A percentile compares a stretch with the other conserved stretches of the same genome.
Evolutionary conservation across 1,284 basidiomycete species (phyloP).

Genomic region (Xanthoconium separans): DNA sequence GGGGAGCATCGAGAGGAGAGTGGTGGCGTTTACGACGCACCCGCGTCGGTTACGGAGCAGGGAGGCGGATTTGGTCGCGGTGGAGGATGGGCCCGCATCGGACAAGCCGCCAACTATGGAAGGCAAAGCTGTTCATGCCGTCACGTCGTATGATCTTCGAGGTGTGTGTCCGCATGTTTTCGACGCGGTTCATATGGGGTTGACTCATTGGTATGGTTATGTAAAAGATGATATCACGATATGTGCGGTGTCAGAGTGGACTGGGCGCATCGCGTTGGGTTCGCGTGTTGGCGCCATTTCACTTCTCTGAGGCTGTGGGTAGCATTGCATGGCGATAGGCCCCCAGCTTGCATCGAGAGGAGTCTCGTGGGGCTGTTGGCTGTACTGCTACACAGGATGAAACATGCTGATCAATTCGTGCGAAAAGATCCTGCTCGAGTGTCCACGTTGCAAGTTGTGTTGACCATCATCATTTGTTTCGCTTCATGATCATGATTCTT

Average conservation of each 20-base stretch:
- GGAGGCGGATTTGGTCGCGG: neutral
- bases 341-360: no score
- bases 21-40: constrained; percentile 28
- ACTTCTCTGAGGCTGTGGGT: constrained; percentile 12
- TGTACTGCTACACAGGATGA: no score
- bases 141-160: constrained; percentile 49
- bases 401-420: no score
- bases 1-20: constrained; percentile 32
- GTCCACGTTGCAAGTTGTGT: no score
- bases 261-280: constrained; percentile 25
- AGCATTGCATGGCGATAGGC: neutral
- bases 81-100: neutral
- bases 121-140: constrained; percentile 38
- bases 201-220: neutral
- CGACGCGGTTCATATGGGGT: neutral
- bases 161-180: constrained; percentile 32
- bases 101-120: constrained; percentile 26
- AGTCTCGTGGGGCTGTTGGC: no score
- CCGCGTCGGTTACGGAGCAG: constrained; percentile 7
- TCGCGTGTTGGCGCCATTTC: constrained; percentile 19
- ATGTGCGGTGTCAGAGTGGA: constrained; percentile 29
- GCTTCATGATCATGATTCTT: no score
- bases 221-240: constrained; percentile 21
- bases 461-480: no score
- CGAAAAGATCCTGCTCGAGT: no score